phyloP scores from a whole-genome alignment of 495 filamentous ascomycete genomes.

The Elaphomyces granulatus region DNA sequence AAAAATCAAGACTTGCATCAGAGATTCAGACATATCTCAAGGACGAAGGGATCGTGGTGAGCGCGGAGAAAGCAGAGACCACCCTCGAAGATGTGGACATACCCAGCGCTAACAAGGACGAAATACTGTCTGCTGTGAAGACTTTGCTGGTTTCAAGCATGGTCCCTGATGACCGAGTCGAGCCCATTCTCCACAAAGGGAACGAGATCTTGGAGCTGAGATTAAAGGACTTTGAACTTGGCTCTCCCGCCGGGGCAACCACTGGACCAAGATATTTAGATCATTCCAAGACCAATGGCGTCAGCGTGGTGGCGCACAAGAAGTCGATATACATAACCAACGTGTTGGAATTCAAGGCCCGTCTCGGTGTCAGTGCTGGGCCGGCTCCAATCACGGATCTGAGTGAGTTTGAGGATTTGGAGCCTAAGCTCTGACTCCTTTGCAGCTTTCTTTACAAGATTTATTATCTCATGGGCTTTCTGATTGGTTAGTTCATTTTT shows the following conservation, averaged over 20 bases:
- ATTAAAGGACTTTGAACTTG: conserved; percentile 21
- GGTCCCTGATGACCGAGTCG: conserved; percentile 27
- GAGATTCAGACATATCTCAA: conserved; percentile 36
- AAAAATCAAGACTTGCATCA: conserved; percentile 39
- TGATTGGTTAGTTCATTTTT: too few species aligned
- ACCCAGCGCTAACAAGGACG: conserved; percentile 24
- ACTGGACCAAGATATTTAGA: conserved; percentile 20
- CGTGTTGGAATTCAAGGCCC: conserved; percentile 62
- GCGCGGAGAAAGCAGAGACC: conserved; percentile 27
- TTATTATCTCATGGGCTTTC: too few species aligned
- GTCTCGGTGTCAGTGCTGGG: conserved; percentile 50
- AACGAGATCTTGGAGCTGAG: conserved; percentile 26
- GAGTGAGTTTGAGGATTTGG: conserved; percentile 68
- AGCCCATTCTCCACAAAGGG: conserved; percentile 31
- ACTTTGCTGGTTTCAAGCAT: conserved; percentile 37
- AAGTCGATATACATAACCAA: conserved; percentile 44
- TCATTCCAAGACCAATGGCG: conserved; percentile 28
- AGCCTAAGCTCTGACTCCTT: conserved; percentile 47
- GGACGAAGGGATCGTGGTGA: conserved; percentile 32
- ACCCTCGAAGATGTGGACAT: conserved; percentile 36
- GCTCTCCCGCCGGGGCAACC: conserved; percentile 3
- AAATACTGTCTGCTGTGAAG: conserved; percentile 30
- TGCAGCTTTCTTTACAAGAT: neutral
- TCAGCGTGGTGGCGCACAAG: conserved; percentile 4
- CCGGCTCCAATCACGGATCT: conserved; percentile 59